Evolutionary conservation across 306 rosid species (phyloP).

Genomic region (Pterocarpus santalinus): DNA sequence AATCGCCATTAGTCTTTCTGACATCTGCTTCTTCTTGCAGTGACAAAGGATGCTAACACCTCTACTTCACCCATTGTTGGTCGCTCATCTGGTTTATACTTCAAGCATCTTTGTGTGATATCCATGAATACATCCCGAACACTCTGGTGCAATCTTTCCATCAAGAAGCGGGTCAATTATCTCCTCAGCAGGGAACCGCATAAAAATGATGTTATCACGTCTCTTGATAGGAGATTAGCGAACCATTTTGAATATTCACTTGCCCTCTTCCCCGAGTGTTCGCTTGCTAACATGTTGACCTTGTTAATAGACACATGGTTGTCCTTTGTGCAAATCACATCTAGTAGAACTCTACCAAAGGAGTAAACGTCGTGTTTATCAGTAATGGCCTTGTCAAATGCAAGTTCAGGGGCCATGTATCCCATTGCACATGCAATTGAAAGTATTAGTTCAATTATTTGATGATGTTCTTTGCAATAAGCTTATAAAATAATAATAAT

Average conservation of each 20-base stretch:
- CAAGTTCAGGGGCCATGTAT: background rate
- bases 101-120: constrained; percentile 35
- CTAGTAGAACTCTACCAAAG: background rate
- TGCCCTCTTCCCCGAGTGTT: too few species aligned
- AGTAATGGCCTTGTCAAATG: accelerated
- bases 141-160: constrained; percentile 46
- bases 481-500: too few species aligned
- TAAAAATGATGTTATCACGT: background rate
- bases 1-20: background rate
- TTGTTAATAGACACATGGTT: accelerated
- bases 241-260: too few species aligned
- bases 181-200: background rate
- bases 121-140: constrained; percentile 29
- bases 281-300: too few species aligned
- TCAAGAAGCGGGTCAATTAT: constrained; percentile 31
- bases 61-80: too few species aligned
- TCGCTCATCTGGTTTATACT: background rate
- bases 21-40: background rate
- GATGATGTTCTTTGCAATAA: background rate
- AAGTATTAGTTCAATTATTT: background rate
- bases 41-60: too few species aligned
- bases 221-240: too few species aligned
- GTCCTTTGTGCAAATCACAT: background rate
- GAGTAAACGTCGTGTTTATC: constrained; percentile 3
- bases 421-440: background rate